phyloP scores from a whole-genome alignment of 805 yeast genomes.

The Dipodascus albidus region DNA sequence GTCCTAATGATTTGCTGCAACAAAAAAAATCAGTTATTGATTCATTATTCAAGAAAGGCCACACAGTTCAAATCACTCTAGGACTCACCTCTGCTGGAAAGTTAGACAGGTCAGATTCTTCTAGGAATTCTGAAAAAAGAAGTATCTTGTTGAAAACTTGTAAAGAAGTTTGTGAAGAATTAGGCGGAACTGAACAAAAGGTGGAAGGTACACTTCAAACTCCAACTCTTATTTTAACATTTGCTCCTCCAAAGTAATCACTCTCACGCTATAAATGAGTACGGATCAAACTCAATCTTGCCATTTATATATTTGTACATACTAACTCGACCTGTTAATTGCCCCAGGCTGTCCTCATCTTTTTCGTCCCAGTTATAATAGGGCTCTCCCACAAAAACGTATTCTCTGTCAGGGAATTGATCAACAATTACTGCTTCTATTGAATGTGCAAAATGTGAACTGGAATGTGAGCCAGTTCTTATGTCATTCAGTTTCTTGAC shows the following conservation, averaged over 20 bases:
- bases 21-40: slow-evolving; percentile 24
- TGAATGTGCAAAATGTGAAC: slow-evolving; percentile 34
- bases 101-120: slow-evolving; percentile 8
- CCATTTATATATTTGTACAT: slow-evolving; percentile 6
- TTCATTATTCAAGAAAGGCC: slow-evolving; percentile 21
- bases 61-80: slow-evolving; percentile 18
- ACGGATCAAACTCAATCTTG: background rate
- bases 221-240: slow-evolving; percentile 8
- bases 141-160: slow-evolving; percentile 16
- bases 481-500: background rate
- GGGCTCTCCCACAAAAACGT: slow-evolving; percentile 20
- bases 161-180: slow-evolving; percentile 14
- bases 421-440: slow-evolving; percentile 18
- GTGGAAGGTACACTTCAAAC: slow-evolving; percentile 16
- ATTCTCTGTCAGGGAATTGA: slow-evolving; percentile 6
- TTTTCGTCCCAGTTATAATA: slow-evolving; percentile 8
- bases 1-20: slow-evolving; percentile 20
- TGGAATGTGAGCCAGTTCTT: slow-evolving; percentile 12
- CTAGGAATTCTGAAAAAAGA: slow-evolving; percentile 17
- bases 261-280: background rate
- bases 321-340: background rate
- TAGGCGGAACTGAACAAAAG: slow-evolving; percentile 14
- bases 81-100: background rate
- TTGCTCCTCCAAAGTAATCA: slow-evolving; percentile 2
- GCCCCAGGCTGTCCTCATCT: background rate